Conservation (phyloP, 2,329 filamentous ascomycete species). For the Bipolaris zeicola region DNA sequence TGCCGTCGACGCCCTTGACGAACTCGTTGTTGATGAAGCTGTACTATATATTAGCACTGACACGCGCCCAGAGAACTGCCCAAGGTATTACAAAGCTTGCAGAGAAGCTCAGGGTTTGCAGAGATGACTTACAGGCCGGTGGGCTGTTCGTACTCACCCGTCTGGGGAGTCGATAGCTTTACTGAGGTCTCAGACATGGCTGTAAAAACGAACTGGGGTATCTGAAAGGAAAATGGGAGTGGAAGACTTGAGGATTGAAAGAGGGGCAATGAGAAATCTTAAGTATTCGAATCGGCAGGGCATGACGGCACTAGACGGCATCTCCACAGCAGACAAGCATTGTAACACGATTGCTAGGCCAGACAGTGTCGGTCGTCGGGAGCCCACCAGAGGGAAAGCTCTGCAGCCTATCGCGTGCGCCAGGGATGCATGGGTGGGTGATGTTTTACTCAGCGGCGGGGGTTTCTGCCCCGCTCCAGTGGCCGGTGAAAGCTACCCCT, state of each 20-base stretch:
- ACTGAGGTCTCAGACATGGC: slow-evolving; percentile 56
- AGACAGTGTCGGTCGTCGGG: slow-evolving; percentile 43
- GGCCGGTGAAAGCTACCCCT: slow-evolving; percentile 41
- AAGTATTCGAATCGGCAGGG: slow-evolving; percentile 32
- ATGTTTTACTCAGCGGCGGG: slow-evolving; percentile 29
- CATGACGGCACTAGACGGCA: slow-evolving; percentile 32
- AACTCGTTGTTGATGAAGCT: slow-evolving; percentile 95
- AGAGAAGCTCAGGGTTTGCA: slow-evolving; percentile 4
- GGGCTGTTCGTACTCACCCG: slow-evolving; percentile 63
- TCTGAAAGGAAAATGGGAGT: slow-evolving; percentile 27
- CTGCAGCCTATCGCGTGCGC: slow-evolving; percentile 29
- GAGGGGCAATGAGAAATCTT: slow-evolving; percentile 35
- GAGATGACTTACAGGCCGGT: slow-evolving; percentile 57
- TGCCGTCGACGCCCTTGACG: slow-evolving; percentile 80
- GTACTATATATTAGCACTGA: slow-evolving; percentile 25
- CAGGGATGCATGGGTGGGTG: slow-evolving; percentile 22
- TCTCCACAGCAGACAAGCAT: slow-evolving; percentile 25
- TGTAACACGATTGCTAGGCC: slow-evolving; percentile 18
- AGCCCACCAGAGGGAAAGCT: slow-evolving; percentile 28
- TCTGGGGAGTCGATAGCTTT: slow-evolving; percentile 71
- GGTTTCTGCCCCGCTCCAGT: slow-evolving; percentile 36
- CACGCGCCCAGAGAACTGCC: background rate
- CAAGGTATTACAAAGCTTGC: slow-evolving; percentile 11
- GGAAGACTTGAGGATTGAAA: slow-evolving; percentile 16
- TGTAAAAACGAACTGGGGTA: slow-evolving; percentile 33